Evolutionary conservation across 1,139 yeast genomes (phyloP).

Genomic region (Saccharomyces pastorianus): DNA sequence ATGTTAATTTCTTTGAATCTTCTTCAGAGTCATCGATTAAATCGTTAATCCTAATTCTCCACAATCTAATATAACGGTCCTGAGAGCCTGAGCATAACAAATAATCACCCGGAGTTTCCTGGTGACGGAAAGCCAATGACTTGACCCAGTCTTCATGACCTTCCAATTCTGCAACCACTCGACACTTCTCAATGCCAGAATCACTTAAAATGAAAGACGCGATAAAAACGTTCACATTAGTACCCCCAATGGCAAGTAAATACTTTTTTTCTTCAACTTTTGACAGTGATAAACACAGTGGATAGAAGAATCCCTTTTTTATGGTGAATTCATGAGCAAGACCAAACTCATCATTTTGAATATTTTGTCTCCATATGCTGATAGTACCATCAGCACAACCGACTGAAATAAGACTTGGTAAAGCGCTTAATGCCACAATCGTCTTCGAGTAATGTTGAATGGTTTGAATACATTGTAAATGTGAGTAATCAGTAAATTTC

Average conservation of each 20-base stretch:
- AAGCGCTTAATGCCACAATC: conserved; percentile 39
- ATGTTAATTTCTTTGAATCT: conserved; percentile 43
- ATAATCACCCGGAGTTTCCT: conserved; percentile 41
- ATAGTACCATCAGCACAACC: conserved; percentile 64
- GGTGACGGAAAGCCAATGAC: conserved; percentile 50
- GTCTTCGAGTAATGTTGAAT: conserved; percentile 40
- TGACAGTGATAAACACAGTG: conserved; percentile 53
- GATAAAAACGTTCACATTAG: conserved; percentile 50
- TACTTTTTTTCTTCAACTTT: conserved; percentile 34
- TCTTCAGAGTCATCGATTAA: conserved; percentile 50
- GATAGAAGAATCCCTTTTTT: conserved; percentile 49
- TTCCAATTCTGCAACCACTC: conserved; percentile 46
- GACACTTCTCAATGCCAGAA: conserved; percentile 22
- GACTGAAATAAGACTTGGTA: conserved; percentile 39
- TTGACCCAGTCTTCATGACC: conserved; percentile 97
- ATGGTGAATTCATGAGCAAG: conserved; percentile 33
- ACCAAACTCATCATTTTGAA: conserved; percentile 21
- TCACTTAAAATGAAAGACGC: conserved; percentile 39
- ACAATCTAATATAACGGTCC: conserved; percentile 78
- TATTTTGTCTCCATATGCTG: conserved; percentile 40
- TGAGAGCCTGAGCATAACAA: conserved; percentile 81
- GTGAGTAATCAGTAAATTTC: conserved; percentile 32
- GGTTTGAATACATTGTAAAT: conserved; percentile 32
- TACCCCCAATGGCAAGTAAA: conserved; percentile 77
- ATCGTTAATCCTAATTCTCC: conserved; percentile 63